Evolutionary conservation across 441 rosid genomes (phyloP), one percentile per base, ranked within the genome.

Genomic region (Jatropha multifida): DNA sequence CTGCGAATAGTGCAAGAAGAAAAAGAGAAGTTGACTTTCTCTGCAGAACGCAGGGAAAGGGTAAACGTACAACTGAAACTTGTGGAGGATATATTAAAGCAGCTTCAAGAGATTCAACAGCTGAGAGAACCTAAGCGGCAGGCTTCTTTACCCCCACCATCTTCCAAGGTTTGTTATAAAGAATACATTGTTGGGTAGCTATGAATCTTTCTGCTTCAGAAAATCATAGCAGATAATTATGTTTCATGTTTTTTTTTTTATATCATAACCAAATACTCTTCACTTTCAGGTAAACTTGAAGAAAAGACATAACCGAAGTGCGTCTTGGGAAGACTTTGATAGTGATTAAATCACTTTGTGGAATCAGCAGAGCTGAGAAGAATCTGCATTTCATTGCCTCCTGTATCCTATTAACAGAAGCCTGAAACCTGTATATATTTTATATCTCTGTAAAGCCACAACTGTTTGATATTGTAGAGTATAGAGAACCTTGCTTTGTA

Each of bases 1-100:
- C 84, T 90, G 62, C 83, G 83, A 74, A 65, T 74, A 75, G 88
- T 89, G 74, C 94, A 85, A 54, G 86, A 84, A 71, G 91, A 87
- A 81, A 92, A 87, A 76, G 86, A 85, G 69, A 94, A 85, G 76
- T 81, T 89, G 37, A 82, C 76, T 56, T 23, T 85, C 69, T 73
- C 79, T 7, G 74, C 49, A 0, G 84, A 80, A 66, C 77, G 69
- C 67, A 62, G 70, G 74, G 86, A 79, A 64, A 76, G 66, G 67
- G 83, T 79, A 61, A 83, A 81, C 46, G 18, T 68, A 7, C 83
- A 84, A 73, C 49, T 85, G 77, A 86, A 85, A 76, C 80, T 84
- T 72, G 79, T 85, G 81, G 86, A 85, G 68, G 86, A 85, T 26
- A 82, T 82, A 54, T 75, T 80, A 23, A 74, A 71, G 69, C 87